Percentiles rank a stretch among this genome's conserved stretches.
Conservation (phyloP, 768 basidiomycete species). For the Phylloporus sp. region DNA sequence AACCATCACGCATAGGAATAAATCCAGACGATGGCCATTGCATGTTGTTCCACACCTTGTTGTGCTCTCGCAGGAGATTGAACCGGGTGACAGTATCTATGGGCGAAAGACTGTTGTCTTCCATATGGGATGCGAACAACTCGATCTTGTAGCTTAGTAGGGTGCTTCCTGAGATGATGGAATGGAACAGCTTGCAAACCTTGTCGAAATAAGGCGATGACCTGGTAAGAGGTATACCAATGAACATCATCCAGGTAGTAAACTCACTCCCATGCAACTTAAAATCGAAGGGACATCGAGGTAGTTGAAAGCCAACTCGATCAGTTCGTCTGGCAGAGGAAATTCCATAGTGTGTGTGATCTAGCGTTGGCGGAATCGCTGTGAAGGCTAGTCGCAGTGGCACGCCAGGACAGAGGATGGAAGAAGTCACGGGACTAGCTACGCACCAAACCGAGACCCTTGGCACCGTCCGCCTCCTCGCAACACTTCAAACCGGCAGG, state of each 20-base stretch:
- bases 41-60: constrained; percentile 30
- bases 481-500: too few species aligned
- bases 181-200: constrained; percentile 31
- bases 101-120: constrained; percentile 16
- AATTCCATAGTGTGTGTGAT: neutral
- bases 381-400: neutral
- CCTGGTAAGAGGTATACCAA: neutral
- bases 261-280: constrained; percentile 25
- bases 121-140: constrained; percentile 28
- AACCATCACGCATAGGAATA: constrained; percentile 14
- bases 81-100: constrained; percentile 23
- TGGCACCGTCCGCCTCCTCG: too few species aligned
- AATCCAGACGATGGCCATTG: constrained; percentile 11
- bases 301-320: constrained; percentile 17
- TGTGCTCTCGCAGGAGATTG: constrained; percentile 24
- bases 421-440: too few species aligned
- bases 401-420: too few species aligned
- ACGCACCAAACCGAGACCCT: too few species aligned
- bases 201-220: constrained; percentile 5
- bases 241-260: neutral
- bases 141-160: constrained; percentile 30
- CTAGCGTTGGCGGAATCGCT: neutral
- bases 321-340: constrained; percentile 30
- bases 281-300: constrained; percentile 31
- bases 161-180: constrained; percentile 23